phyloP scores from a whole-genome alignment of 768 basidiomycete genomes.

The Gymnopilus dilepis region DNA sequence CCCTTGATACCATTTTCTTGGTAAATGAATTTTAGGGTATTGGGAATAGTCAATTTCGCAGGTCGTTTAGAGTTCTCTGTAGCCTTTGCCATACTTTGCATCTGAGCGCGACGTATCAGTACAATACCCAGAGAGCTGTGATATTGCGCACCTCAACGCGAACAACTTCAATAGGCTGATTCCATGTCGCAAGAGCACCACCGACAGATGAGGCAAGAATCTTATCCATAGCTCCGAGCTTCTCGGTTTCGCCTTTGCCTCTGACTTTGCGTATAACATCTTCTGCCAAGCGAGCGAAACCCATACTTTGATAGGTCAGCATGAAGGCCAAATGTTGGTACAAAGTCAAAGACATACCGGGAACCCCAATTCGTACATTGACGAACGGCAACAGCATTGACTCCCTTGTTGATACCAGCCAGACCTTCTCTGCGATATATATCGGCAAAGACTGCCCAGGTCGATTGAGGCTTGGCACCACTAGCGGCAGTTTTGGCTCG shows the following conservation, averaged over 20 bases:
- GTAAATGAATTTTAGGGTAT: slow-evolving; percentile 94
- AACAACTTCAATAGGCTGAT: slow-evolving; percentile 97
- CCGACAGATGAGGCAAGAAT: slow-evolving; percentile 87
- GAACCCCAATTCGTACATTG: slow-evolving; percentile 96
- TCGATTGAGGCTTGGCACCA: slow-evolving; percentile 88
- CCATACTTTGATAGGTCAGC: slow-evolving; percentile 67
- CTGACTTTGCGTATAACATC: slow-evolving; percentile 72
- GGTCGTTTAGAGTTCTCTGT: slow-evolving; percentile 80
- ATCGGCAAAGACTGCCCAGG: slow-evolving; percentile 93
- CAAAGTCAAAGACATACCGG: slow-evolving; percentile 54
- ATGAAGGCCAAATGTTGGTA: background rate
- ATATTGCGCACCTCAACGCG: slow-evolving; percentile 83
- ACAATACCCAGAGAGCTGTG: background rate
- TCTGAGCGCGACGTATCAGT: slow-evolving; percentile 52
- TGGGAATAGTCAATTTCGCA: slow-evolving; percentile 89
- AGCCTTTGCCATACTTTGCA: slow-evolving; percentile 98
- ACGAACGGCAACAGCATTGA: slow-evolving; percentile 91
- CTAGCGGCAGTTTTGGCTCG: slow-evolving; percentile 88
- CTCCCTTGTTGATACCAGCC: slow-evolving; percentile 98
- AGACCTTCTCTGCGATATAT: slow-evolving; percentile 95
- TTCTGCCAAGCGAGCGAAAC: slow-evolving; percentile 94
- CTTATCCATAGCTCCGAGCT: slow-evolving; percentile 80
- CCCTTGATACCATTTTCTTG: slow-evolving; percentile 95
- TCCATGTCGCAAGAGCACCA: slow-evolving; percentile 98
- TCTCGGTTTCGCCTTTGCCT: slow-evolving; percentile 81